Evolutionary conservation across 225 moss, liverwort and hornwort species (phyloP).

Genomic region (Polytrichum formosum): DNA sequence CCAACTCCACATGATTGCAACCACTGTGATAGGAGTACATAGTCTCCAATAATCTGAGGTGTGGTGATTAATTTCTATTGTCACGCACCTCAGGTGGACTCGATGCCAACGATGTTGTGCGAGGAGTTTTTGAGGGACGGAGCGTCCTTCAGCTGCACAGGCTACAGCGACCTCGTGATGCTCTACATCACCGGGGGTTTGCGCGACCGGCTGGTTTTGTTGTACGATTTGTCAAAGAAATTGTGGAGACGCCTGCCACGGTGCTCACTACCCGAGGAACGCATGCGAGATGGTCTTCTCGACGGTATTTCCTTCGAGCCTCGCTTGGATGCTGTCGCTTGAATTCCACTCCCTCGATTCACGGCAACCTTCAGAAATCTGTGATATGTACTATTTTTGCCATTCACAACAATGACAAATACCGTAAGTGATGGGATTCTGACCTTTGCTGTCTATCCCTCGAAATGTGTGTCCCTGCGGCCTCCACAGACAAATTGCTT

Average conservation of each 20-base stretch:
- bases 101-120: slow-evolving; percentile 52
- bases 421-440: too few relatives aligned
- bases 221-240: slow-evolving; percentile 50
- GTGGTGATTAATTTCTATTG: not conserved
- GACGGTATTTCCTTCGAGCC: slow-evolving; percentile 62
- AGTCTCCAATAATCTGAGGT: not conserved
- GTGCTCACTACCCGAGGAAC: slow-evolving; percentile 33
- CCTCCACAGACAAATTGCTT: too few relatives aligned
- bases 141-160: slow-evolving; percentile 50
- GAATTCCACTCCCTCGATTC: not conserved
- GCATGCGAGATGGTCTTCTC: slow-evolving; percentile 43
- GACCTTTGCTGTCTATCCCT: too few relatives aligned
- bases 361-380: too few relatives aligned
- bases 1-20: too few relatives aligned
- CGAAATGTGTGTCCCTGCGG: too few relatives aligned
- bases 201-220: slow-evolving; percentile 36
- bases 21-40: too few relatives aligned
- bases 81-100: slow-evolving; percentile 22
- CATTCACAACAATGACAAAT: too few relatives aligned
- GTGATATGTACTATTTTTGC: too few relatives aligned
- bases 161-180: slow-evolving; percentile 41
- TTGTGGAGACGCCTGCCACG: slow-evolving; percentile 46
- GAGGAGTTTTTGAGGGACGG: slow-evolving; percentile 50
- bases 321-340: slow-evolving; percentile 47
- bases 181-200: slow-evolving; percentile 47